phyloP scores from a whole-genome alignment of 2,329 filamentous ascomycete species.

The Akanthomyces muscarius region DNA sequence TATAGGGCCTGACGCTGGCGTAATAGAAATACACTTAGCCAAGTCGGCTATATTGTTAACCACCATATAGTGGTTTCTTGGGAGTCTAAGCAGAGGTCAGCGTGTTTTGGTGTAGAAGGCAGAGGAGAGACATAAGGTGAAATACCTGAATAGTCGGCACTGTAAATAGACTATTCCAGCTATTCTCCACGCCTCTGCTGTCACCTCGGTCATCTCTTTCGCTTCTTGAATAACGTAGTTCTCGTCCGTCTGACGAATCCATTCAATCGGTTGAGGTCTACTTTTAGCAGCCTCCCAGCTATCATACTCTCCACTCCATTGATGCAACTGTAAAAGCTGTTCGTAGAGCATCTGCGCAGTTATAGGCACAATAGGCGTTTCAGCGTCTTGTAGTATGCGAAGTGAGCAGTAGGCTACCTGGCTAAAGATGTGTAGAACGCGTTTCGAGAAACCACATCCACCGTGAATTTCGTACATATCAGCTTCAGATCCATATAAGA shows the following conservation, averaged over 20 bases:
- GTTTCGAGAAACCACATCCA: slow-evolving; percentile 40
- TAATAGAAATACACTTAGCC: slow-evolving; percentile 35
- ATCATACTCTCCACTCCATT: slow-evolving; percentile 33
- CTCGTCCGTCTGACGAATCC: slow-evolving; percentile 27
- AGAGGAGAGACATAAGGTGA: too few species aligned
- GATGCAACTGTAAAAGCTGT: slow-evolving; percentile 31
- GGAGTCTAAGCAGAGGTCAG: slow-evolving; percentile 27
- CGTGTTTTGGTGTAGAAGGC: background rate
- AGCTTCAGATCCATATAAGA: slow-evolving; percentile 34
- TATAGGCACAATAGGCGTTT: slow-evolving; percentile 30
- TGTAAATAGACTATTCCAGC: slow-evolving; percentile 37
- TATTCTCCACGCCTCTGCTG: slow-evolving; percentile 40
- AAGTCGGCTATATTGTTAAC: slow-evolving; percentile 31
- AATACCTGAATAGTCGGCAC: slow-evolving; percentile 35
- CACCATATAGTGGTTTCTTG: slow-evolving; percentile 35
- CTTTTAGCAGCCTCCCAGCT: slow-evolving; percentile 23
- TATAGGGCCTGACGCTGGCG: slow-evolving; percentile 38
- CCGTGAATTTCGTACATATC: slow-evolving; percentile 38
- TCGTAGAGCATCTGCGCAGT: slow-evolving; percentile 27
- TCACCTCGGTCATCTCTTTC: slow-evolving; percentile 37
- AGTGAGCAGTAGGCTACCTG: slow-evolving; percentile 37
- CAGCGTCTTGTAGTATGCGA: slow-evolving; percentile 31
- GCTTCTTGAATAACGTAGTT: slow-evolving; percentile 26
- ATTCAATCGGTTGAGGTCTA: slow-evolving; percentile 25
- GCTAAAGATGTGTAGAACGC: slow-evolving; percentile 34